Evolutionary conservation across 352 stramenopile genomes (phyloP).

Genomic region (Globisporangium iwayamae): DNA sequence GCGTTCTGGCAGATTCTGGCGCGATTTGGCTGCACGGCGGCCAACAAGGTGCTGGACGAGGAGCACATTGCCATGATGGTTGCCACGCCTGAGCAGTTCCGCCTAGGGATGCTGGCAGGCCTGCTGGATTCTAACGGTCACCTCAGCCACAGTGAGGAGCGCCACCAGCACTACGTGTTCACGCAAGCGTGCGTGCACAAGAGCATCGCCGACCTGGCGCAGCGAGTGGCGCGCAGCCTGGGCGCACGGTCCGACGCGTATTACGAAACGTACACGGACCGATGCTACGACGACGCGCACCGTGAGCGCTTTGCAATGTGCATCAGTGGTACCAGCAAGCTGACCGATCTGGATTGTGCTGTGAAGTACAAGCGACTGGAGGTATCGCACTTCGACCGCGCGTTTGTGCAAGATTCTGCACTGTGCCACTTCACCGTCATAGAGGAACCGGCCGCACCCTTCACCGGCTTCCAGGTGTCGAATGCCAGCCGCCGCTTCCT

Average conservation of each 20-base stretch:
- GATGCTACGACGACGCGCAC: neutral
- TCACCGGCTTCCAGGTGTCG: constrained; percentile 15
- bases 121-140: constrained; percentile 5
- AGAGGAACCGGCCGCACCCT: constrained; percentile 8
- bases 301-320: constrained; percentile 8
- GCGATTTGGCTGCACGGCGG: constrained; percentile 6
- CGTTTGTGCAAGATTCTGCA: constrained; percentile 10
- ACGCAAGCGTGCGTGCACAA: constrained; percentile 6
- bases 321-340: constrained; percentile 4
- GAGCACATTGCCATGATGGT: constrained; percentile 9
- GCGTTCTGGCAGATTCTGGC: constrained; percentile 9
- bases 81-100: constrained; percentile 10
- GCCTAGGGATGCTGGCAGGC: constrained; percentile 4
- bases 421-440: constrained; percentile 7
- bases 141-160: constrained; percentile 5
- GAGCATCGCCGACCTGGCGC: constrained; percentile 9
- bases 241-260: constrained; percentile 6
- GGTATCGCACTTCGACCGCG: constrained; percentile 6
- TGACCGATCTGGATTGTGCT: constrained; percentile 7
- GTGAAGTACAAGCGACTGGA: constrained; percentile 5
- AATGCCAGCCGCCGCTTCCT: constrained; percentile 20
- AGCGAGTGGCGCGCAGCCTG: constrained; percentile 6
- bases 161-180: constrained; percentile 6
- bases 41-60: constrained; percentile 8
- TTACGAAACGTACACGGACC: constrained; percentile 7